phyloP scores from a whole-genome alignment of 352 stramenopile species.

The Phytophthora fragariaefolia region DNA sequence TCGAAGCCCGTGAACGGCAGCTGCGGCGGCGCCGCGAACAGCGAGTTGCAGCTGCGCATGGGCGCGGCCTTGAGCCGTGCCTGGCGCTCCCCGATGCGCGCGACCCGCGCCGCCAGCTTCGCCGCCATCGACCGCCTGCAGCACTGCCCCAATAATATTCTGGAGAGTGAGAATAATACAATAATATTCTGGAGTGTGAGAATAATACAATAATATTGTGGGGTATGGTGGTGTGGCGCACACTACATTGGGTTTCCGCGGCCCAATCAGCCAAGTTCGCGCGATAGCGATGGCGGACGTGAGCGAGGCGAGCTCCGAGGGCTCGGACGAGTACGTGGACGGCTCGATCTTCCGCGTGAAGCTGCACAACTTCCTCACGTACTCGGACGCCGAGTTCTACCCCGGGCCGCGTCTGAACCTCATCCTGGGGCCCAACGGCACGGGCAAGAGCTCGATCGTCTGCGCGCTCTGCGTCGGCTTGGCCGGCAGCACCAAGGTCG shows the following conservation, averaged over 20 bases:
- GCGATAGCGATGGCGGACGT: constrained; percentile 29
- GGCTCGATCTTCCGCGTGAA: constrained; percentile 91
- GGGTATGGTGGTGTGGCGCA: constrained; percentile 14
- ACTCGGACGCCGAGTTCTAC: constrained; percentile 90
- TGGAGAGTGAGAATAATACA: too few species aligned
- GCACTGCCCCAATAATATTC: too few species aligned
- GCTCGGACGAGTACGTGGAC: constrained; percentile 82
- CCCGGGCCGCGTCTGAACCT: constrained; percentile 97
- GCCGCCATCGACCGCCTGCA: constrained; percentile 23
- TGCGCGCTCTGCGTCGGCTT: constrained; percentile 98
- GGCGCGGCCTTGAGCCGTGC: constrained; percentile 56
- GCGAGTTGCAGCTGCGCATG: constrained; percentile 64
- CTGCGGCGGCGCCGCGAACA: constrained; percentile 42
- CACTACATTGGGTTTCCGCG: neutral
- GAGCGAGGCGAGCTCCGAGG: constrained; percentile 30
- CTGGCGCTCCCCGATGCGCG: constrained; percentile 48
- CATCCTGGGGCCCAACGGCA: constrained; percentile 98
- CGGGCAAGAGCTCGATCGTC: constrained; percentile 94
- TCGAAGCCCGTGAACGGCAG: constrained; percentile 86
- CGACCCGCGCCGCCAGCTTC: constrained; percentile 23
- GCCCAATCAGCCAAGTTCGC: too few species aligned
- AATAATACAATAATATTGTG: too few species aligned
- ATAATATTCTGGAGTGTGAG: too few species aligned
- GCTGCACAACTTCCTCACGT: constrained; percentile 96
- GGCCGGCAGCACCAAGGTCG: constrained; percentile 93